Conservation (phyloP, 2,329 filamentous ascomycete genomes). For the Proliferodiscus dingleyae region DNA sequence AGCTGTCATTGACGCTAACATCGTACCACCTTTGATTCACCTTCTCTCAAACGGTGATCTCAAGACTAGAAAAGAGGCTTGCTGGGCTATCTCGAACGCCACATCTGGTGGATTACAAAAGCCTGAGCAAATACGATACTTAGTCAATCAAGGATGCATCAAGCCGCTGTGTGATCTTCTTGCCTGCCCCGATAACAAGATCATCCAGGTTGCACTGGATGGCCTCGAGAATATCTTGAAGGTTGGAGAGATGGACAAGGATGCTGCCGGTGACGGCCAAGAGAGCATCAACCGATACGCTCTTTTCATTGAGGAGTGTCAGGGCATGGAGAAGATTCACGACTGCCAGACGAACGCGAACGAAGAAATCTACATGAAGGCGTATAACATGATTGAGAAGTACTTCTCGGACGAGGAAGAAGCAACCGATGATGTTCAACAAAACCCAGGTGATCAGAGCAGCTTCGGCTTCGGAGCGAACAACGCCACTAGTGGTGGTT, state of each 20-base stretch:
- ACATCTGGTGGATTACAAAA: conserved; percentile 97
- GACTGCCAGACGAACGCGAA: conserved; percentile 99
- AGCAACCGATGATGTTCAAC: conserved; percentile 64
- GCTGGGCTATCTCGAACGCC: conserved; percentile 99
- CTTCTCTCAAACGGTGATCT: conserved; percentile 94
- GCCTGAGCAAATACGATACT: conserved; percentile 95
- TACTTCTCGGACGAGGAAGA: conserved; percentile 99
- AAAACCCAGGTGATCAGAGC: conserved; percentile 55
- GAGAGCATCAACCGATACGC: conserved; percentile 94
- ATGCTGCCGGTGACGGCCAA: conserved; percentile 67
- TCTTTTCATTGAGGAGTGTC: conserved; percentile 96
- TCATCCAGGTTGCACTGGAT: conserved; percentile 97
- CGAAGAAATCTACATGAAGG: conserved; percentile 99
- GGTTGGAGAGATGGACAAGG: conserved; percentile 98
- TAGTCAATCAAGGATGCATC: conserved; percentile 91
- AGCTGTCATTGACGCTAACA: conserved; percentile 91
- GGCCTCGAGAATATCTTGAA: conserved; percentile 99
- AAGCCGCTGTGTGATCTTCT: conserved; percentile 95
- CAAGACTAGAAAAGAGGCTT: conserved; percentile 98
- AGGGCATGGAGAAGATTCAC: conserved; percentile 99
- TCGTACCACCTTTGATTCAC: conserved; percentile 94
- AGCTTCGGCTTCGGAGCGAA: conserved; percentile 76
- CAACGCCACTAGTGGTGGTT: conserved; percentile 67
- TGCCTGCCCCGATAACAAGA: conserved; percentile 98
- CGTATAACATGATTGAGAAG: conserved; percentile 99